Conservation (phyloP, 495 filamentous ascomycete genomes). For the Aspergillus hancockii region DNA sequence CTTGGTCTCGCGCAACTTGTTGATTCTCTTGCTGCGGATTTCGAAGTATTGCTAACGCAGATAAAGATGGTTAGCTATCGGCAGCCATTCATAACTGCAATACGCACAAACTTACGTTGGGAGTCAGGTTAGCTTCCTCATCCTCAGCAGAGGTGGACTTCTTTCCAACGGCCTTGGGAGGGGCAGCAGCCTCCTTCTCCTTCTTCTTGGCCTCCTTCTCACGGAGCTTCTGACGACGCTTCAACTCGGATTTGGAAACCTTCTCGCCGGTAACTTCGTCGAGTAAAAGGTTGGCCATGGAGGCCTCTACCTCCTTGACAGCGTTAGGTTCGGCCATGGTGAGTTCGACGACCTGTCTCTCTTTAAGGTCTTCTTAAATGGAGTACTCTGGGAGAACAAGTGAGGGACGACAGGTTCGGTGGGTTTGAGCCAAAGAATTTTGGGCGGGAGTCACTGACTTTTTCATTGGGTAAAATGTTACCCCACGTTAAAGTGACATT, state of each 20-base stretch:
- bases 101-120: conserved; percentile 66
- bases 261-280: conserved; percentile 86
- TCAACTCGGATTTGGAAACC: conserved; percentile 85
- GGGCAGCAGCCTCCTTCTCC: conserved; percentile 76
- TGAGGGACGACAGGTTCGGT: conserved; percentile 17
- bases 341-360: conserved; percentile 8
- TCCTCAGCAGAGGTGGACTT: conserved; percentile 63
- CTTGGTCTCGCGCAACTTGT: conserved; percentile 79
- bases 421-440: conserved; percentile 40
- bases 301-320: conserved; percentile 59
- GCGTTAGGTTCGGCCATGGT: conserved; percentile 49
- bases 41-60: conserved; percentile 87
- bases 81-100: background rate
- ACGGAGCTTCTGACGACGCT: conserved; percentile 93
- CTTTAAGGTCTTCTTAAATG: background rate
- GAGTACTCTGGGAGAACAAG: background rate
- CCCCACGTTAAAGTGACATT: conserved; percentile 11
- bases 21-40: conserved; percentile 82
- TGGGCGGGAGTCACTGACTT: conserved; percentile 36
- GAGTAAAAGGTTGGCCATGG: conserved; percentile 72
- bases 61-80: conserved; percentile 17
- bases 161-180: conserved; percentile 66
- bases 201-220: conserved; percentile 85
- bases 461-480: conserved; percentile 33
- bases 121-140: conserved; percentile 77